Evolutionary conservation across 257 asterid genomes (phyloP).

Genomic region (Striga asiatica): DNA sequence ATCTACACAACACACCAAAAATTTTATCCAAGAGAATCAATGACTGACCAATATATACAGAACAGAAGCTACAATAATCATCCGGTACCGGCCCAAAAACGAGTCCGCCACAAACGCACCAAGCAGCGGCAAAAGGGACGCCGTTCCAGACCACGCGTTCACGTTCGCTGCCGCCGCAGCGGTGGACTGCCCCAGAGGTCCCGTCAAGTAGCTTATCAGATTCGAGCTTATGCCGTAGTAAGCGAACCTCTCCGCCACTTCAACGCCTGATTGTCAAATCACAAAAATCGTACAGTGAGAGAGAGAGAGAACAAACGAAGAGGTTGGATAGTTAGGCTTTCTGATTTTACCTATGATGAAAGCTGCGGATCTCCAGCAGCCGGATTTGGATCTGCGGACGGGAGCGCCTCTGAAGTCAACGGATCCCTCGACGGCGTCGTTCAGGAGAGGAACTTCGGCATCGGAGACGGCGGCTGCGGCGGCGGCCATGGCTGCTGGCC

Average conservation of each 20-base stretch:
- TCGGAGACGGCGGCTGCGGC: slow-evolving; percentile 17
- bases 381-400: slow-evolving; percentile 35
- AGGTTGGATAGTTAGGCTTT: neutral
- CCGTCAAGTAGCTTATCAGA: slow-evolving; percentile 44
- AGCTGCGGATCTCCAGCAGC: slow-evolving; percentile 50
- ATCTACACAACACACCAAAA: neutral
- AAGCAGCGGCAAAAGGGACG: slow-evolving; percentile 40
- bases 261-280: slow-evolving; percentile 29
- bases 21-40: neutral
- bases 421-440: slow-evolving; percentile 37
- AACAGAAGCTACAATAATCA: slow-evolving; percentile 29
- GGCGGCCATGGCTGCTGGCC: slow-evolving; percentile 15
- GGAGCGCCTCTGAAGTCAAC: slow-evolving; percentile 36
- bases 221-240: slow-evolving; percentile 43
- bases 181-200: slow-evolving; percentile 43
- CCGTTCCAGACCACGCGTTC: slow-evolving; percentile 40
- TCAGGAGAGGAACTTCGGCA: slow-evolving; percentile 29
- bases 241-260: slow-evolving; percentile 54
- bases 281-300: neutral
- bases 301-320: neutral
- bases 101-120: slow-evolving; percentile 52
- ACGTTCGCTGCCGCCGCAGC: slow-evolving; percentile 46
- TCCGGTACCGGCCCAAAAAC: slow-evolving; percentile 39
- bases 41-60: slow-evolving; percentile 37
- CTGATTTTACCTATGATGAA: slow-evolving; percentile 39